Base-by-base conservation (phyloP, 2,329 filamentous ascomycete genomes). In the Apiospora aurea region DNA sequence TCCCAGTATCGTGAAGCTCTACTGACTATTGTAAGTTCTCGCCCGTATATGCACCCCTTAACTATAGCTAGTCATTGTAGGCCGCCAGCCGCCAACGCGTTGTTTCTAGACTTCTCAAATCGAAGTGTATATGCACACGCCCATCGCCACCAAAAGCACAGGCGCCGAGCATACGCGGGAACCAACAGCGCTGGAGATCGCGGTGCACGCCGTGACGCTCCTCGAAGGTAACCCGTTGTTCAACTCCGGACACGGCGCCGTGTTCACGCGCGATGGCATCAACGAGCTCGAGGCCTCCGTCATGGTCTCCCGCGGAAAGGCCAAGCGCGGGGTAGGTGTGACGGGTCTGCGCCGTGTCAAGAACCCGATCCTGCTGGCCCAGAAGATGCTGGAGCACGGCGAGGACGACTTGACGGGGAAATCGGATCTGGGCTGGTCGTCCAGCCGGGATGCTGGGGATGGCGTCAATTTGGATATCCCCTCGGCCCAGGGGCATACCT, bases 241-340 rank as follows among this genome's bases (percentile, higher is more conserved):
- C 87, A 97, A 97, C 83, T 91, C 91, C 72, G 94, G 91, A 10
- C 91, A 91, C 77, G 95, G 95, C 70, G 93, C 94, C 69, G 94
- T 97, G 26, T 97, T 97, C 81, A 97, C 94, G 0, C 90, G 91
- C 69, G 91, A 92, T 75, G 95, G 95, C 24, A 88, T 91, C 74
- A 95, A 95, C 80, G 93, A 97, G 83, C 90, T 97, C 73, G 95
- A 97, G 82, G 93, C 94, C 1, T 93, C 91, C 11, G 89, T 97
- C 69, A 97, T 97, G 94, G 93, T 97, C 0, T 93, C 92, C 1
- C 87, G 87, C 41, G 92, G 92, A 0, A 14, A 10, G n/a, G 87
- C 90, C 53, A 97, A 97, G 85, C 89, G 94, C 47, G 94, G 91
- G 21, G 93, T 94, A 0, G 94, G 93, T 3, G 90, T 94, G 7